phyloP scores from a whole-genome alignment of 176 grass and related monocot genomes.

The Saccharum officinarum region DNA sequence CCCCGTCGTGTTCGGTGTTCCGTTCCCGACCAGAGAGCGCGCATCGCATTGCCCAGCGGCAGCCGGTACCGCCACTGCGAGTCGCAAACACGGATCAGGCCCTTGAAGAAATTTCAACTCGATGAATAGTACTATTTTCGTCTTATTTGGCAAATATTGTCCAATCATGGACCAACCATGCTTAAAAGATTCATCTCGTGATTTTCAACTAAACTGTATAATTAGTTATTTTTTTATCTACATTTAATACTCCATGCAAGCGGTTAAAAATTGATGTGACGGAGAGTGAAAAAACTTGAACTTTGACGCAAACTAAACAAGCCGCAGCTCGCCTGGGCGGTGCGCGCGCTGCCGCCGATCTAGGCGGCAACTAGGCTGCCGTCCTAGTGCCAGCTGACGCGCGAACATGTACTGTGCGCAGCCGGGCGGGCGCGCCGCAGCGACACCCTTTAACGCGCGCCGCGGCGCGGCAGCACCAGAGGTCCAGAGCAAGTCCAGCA shows the following conservation, averaged over 20 bases:
- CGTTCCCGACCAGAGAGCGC: not conserved
- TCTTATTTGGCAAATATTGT: no score
- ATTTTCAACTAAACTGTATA: no score
- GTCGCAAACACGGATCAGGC: not conserved
- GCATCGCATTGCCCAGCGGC: not conserved
- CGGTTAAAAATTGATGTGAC: no score
- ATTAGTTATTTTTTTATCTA: no score
- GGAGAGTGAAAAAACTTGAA: no score
- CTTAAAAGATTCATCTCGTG: no score
- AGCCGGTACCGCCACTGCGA: not conserved
- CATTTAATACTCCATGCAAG: no score
- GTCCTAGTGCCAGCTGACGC: not conserved
- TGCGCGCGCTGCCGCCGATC: conserved; percentile 20
- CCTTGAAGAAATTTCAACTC: no score
- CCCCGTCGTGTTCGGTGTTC: not conserved
- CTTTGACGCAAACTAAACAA: no score
- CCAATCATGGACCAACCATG: no score
- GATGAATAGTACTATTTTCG: no score
- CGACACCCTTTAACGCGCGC: conserved; percentile 6
- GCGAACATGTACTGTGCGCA: not conserved
- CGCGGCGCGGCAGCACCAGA: conserved; percentile 2
- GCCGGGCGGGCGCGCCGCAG: not conserved
- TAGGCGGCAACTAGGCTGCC: conserved; percentile 9
- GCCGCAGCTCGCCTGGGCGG: not conserved
- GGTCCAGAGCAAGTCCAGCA: no score